Evolutionary conservation across 1,139 yeast genomes (phyloP).

Genomic region (Taphrina betulina): DNA sequence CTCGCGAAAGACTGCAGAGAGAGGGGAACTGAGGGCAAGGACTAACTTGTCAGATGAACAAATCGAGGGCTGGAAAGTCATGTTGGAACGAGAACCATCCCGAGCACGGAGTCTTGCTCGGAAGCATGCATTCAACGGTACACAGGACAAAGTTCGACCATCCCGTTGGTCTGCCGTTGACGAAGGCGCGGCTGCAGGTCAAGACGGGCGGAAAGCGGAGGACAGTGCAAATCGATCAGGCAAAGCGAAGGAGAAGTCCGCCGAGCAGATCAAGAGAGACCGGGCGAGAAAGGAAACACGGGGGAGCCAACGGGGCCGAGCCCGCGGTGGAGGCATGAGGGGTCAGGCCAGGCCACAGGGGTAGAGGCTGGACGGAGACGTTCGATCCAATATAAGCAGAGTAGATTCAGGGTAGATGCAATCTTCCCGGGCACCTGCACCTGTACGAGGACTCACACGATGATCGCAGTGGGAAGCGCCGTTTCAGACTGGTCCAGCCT

Average conservation of each 20-base stretch:
- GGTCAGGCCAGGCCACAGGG: conserved; percentile 16
- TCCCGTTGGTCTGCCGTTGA: conserved; percentile 1
- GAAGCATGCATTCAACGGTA: conserved; percentile 7
- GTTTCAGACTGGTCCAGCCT: too few relatives aligned
- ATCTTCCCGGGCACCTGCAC: too few relatives aligned
- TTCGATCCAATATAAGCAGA: too few relatives aligned
- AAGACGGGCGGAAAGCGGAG: neutral
- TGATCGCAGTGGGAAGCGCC: too few relatives aligned
- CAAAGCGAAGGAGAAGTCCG: neutral
- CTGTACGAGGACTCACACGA: too few relatives aligned
- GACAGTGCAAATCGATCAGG: neutral
- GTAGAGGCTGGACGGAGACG: neutral
- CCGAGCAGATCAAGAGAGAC: conserved; percentile 23
- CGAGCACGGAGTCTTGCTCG: conserved; percentile 47
- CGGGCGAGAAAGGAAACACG: conserved; percentile 15
- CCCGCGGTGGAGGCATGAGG: conserved; percentile 11
- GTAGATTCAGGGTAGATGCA: too few relatives aligned
- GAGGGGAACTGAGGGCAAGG: conserved; percentile 55
- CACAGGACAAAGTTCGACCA: conserved; percentile 2
- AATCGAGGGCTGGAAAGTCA: conserved; percentile 87
- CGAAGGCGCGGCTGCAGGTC: neutral
- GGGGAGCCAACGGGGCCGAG: conserved; percentile 7
- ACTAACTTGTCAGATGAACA: conserved; percentile 80
- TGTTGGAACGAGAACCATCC: conserved; percentile 56
- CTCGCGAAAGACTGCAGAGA: conserved; percentile 53